phyloP scores from a whole-genome alignment of 2,329 filamentous ascomycete species.

The Alternaria viburni region DNA sequence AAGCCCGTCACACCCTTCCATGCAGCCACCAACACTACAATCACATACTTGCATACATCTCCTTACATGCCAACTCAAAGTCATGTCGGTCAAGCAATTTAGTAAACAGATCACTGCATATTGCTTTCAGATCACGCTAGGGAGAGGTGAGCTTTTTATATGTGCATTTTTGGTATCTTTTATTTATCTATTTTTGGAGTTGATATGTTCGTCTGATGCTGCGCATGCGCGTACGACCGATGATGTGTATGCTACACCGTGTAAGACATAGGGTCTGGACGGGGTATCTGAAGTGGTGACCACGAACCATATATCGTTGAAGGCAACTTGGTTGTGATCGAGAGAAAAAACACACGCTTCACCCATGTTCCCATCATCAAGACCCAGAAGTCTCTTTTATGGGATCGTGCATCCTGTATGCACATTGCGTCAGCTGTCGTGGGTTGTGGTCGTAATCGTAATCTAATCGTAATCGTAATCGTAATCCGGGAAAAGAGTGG shows the following conservation, averaged over 20 bases:
- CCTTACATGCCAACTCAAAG: background rate
- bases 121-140: background rate
- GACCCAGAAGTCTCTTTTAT: background rate
- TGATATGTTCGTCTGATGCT: background rate
- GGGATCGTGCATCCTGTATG: background rate
- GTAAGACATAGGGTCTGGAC: background rate
- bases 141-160: background rate
- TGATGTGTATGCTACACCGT: background rate
- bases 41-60: background rate
- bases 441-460: background rate
- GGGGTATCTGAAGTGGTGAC: background rate
- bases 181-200: background rate
- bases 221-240: background rate
- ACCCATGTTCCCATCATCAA: background rate
- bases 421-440: background rate
- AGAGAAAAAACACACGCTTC: background rate
- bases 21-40: background rate
- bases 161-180: background rate
- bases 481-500: background rate
- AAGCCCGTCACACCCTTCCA: background rate
- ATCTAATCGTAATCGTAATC: background rate
- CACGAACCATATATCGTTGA: background rate
- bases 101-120: background rate
- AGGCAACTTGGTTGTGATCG: background rate
- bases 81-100: background rate